Evolutionary conservation across 208 protist species (phyloP).

Genomic region (Trypanosoma platydactyli): DNA sequence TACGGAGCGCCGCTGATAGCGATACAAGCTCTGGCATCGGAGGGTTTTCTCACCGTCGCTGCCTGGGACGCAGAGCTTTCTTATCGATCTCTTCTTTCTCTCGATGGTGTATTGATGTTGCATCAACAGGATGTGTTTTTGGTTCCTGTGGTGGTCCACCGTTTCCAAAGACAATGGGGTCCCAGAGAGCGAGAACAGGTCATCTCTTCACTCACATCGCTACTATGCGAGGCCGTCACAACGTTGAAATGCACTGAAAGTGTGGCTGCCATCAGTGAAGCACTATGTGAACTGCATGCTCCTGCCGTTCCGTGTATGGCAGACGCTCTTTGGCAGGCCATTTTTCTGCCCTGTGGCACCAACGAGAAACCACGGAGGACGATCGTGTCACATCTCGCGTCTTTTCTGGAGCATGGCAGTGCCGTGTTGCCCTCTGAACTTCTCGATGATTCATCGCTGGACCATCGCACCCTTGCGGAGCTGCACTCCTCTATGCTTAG

Average conservation of each 20-base stretch:
- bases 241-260: neutral
- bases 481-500: constrained; percentile 17
- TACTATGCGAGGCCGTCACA: constrained; percentile 2
- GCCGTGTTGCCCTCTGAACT: neutral
- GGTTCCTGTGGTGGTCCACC: constrained; percentile 17
- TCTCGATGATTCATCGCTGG: constrained; percentile 7
- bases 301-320: constrained; percentile 4
- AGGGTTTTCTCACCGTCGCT: constrained; percentile 3
- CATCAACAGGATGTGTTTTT: constrained; percentile 1
- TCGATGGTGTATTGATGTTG: neutral
- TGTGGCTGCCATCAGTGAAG: constrained; percentile 20
- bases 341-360: constrained; percentile 14
- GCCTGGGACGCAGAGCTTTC: constrained; percentile 25
- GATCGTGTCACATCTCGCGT: constrained; percentile 14
- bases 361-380: constrained; percentile 15
- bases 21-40: neutral
- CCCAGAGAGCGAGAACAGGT: neutral
- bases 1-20: constrained; percentile 6
- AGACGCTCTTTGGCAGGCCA: constrained; percentile 22
- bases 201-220: constrained; percentile 8
- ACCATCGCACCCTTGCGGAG: constrained; percentile 18
- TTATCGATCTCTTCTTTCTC: constrained; percentile 1
- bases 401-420: constrained; percentile 1
- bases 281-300: constrained; percentile 8
- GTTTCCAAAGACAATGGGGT: constrained; percentile 12